Evolutionary conservation across 805 yeast species (phyloP).

Genomic region (Novakomyces olei): DNA sequence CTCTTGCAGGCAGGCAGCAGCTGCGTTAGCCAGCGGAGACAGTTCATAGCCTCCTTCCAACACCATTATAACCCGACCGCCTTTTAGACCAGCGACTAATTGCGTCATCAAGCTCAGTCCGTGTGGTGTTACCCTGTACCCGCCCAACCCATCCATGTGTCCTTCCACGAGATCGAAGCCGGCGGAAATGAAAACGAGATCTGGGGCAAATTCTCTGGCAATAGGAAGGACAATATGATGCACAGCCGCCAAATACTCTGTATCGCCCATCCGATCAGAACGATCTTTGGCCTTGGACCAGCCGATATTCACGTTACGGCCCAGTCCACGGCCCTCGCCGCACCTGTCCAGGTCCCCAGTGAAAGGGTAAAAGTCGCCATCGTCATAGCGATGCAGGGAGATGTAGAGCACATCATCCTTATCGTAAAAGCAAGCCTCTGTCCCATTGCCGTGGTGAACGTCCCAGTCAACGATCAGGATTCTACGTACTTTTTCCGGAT

Average conservation of each 20-base stretch:
- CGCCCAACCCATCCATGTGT: conserved; percentile 88
- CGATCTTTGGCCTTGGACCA: conserved; percentile 76
- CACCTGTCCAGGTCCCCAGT: conserved; percentile 66
- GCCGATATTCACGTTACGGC: conserved; percentile 73
- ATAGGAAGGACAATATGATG: conserved; percentile 73
- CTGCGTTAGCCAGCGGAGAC: conserved; percentile 75
- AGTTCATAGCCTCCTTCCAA: conserved; percentile 92
- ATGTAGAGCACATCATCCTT: conserved; percentile 82
- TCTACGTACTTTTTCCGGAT: conserved; percentile 76
- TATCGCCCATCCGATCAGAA: conserved; percentile 95
- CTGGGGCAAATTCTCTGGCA: conserved; percentile 76
- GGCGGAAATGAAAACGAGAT: conserved; percentile 73
- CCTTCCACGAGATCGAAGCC: conserved; percentile 99
- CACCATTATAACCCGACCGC: conserved; percentile 70
- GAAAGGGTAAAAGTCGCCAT: conserved; percentile 86
- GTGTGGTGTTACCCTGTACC: conserved; percentile 84
- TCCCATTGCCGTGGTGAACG: conserved; percentile 97
- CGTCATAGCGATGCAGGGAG: conserved; percentile 79
- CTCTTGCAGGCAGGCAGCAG: conserved; percentile 77
- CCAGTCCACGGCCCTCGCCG: conserved; percentile 74
- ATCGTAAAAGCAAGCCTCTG: conserved; percentile 72
- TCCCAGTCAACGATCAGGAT: conserved; percentile 91
- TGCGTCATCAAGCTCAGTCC: conserved; percentile 96
- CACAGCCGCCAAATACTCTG: conserved; percentile 84
- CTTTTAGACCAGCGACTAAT: conserved; percentile 62